phyloP scores from a whole-genome alignment of 345 rosid species.

The Eucalyptus pumila region DNA sequence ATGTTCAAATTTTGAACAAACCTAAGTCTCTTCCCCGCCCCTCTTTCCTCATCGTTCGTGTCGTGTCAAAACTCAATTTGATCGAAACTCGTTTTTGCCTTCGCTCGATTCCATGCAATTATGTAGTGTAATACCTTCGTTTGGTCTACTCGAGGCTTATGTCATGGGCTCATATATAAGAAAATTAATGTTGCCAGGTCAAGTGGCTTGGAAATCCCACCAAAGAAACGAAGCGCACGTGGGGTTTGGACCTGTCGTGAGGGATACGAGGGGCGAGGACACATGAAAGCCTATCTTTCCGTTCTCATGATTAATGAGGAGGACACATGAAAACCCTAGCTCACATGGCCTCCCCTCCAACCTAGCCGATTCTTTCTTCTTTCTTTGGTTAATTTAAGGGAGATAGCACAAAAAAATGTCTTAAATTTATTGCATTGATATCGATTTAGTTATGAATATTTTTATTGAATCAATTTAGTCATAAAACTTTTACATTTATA shows the following conservation, averaged over 20 bases:
- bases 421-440: too few relatives aligned
- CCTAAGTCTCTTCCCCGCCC: not conserved
- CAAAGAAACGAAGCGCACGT: not conserved
- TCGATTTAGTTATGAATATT: rapidly evolving
- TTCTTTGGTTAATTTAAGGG: not conserved
- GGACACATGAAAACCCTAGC: not conserved
- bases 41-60: not conserved
- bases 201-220: not conserved
- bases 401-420: rapidly evolving
- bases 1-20: not conserved
- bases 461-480: rapidly evolving
- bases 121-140: not conserved
- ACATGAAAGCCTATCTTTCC: not conserved
- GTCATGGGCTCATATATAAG: not conserved
- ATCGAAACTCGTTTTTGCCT: not conserved
- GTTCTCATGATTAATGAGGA: not conserved
- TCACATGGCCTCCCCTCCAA: not conserved
- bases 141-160: not conserved
- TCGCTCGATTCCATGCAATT: not conserved
- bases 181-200: not conserved
- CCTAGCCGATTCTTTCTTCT: not conserved
- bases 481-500: too few relatives aligned
- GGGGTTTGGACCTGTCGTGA: not conserved
- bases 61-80: not conserved
- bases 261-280: not conserved